phyloP scores from a whole-genome alignment of 768 basidiomycete species.

The Amanita molliuscula region DNA sequence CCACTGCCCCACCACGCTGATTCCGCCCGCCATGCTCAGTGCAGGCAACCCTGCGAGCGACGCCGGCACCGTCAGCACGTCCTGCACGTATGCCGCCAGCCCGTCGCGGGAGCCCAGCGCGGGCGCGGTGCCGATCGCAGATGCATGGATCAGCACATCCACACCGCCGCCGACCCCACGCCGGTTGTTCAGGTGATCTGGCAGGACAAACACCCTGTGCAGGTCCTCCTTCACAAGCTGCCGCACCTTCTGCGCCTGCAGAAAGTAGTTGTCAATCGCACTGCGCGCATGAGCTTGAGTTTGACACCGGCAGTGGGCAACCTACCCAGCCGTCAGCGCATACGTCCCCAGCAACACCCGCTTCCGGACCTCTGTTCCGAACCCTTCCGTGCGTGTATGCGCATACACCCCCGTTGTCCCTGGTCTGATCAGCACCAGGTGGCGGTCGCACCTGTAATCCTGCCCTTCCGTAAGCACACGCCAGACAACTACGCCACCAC shows the following conservation, averaged over 20 bases:
- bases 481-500: neutral
- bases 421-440: slow-evolving; percentile 30
- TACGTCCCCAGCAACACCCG: slow-evolving; percentile 87
- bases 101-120: slow-evolving; percentile 22
- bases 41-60: slow-evolving; percentile 86
- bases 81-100: slow-evolving; percentile 72
- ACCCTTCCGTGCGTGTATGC: slow-evolving; percentile 53
- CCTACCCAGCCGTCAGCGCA: slow-evolving; percentile 85
- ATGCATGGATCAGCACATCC: slow-evolving; percentile 81
- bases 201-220: slow-evolving; percentile 49
- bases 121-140: slow-evolving; percentile 82
- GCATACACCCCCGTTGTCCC: slow-evolving; percentile 52
- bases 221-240: slow-evolving; percentile 67
- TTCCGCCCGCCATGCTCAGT: slow-evolving; percentile 57
- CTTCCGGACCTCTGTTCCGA: slow-evolving; percentile 79
- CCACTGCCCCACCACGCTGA: slow-evolving; percentile 84
- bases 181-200: slow-evolving; percentile 30
- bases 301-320: slow-evolving; percentile 6
- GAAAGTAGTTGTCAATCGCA: slow-evolving; percentile 95
- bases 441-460: slow-evolving; percentile 41
- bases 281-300: slow-evolving; percentile 25
- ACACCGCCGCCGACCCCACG: slow-evolving; percentile 26
- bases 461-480: slow-evolving; percentile 14
- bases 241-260: slow-evolving; percentile 83
- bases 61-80: slow-evolving; percentile 86